These are phyloP conservation scores for Astrocystis sublimbata DNA, from an alignment of 495 filamentous ascomycete species.

Conservation along the genomic window DNA sequence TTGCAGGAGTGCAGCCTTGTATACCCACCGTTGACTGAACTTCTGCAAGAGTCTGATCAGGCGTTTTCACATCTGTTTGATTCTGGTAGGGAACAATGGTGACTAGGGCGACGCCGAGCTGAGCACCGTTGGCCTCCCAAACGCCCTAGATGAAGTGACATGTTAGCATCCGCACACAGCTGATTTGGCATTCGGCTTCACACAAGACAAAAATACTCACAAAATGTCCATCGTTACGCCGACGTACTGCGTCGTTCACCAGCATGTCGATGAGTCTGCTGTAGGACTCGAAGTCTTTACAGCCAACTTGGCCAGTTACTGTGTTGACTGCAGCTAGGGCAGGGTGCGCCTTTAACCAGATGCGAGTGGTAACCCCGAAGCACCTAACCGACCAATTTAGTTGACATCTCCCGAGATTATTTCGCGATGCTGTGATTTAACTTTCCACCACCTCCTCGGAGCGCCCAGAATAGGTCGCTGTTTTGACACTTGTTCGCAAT, in stretches of 20 bases:
- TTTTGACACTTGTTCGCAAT: slow-evolving; percentile 47
- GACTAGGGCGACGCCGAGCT: slow-evolving; percentile 2
- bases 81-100: background rate
- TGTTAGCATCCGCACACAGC: background rate
- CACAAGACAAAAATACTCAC: background rate
- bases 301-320: slow-evolving; percentile 2
- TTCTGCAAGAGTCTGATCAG: background rate
- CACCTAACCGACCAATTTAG: background rate
- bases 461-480: slow-evolving; percentile 54
- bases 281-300: slow-evolving; percentile 1
- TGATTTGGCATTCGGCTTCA: background rate
- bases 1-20: background rate
- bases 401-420: background rate
- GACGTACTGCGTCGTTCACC: background rate
- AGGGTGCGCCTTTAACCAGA: background rate
- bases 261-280: background rate
- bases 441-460: slow-evolving; percentile 38
- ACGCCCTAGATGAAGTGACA: slow-evolving; percentile 7
- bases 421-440: background rate
- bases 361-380: slow-evolving; percentile 3
- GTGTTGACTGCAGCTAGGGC: slow-evolving; percentile 7
- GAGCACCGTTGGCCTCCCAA: background rate
- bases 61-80: background rate
- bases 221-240: background rate
- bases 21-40: background rate